Evolutionary conservation across 2,329 filamentous ascomycete species (phyloP).

Genomic region (Cercospora canescens): DNA sequence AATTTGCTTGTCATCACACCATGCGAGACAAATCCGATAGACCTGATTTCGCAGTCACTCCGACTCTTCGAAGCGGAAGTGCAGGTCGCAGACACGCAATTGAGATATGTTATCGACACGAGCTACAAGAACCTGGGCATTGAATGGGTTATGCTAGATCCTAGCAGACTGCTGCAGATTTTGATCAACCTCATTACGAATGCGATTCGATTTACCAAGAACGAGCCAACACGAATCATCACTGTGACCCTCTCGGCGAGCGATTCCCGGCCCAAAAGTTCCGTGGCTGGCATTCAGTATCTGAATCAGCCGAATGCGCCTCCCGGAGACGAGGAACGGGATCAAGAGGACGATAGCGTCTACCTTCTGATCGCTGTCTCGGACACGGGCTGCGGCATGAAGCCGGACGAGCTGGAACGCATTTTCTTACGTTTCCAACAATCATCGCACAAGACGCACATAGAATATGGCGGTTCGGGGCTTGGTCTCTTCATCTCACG

Average conservation of each 20-base stretch:
- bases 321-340: neutral
- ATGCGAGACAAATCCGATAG: constrained; percentile 35
- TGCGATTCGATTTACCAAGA: constrained; percentile 19
- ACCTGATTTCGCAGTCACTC: constrained; percentile 37
- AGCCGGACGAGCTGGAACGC: constrained; percentile 39
- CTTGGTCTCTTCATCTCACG: constrained; percentile 70
- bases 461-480: constrained; percentile 69
- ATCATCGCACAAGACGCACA: constrained; percentile 65
- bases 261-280: constrained; percentile 2
- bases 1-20: constrained; percentile 39
- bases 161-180: constrained; percentile 26
- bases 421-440: constrained; percentile 72
- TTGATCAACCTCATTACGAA: constrained; percentile 22
- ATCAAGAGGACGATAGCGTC: constrained; percentile 31
- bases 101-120: constrained; percentile 23
- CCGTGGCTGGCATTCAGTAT: neutral
- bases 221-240: constrained; percentile 34
- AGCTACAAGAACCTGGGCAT: constrained; percentile 7
- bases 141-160: constrained; percentile 25
- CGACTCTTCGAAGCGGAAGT: constrained; percentile 43
- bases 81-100: constrained; percentile 35
- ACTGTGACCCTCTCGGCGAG: constrained; percentile 30
- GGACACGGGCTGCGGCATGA: constrained; percentile 44
- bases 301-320: constrained; percentile 4
- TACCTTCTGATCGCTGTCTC: constrained; percentile 35